Evolutionary conservation across 805 yeast genomes (phyloP).

Genomic region (Wickerhamiella shivajii): DNA sequence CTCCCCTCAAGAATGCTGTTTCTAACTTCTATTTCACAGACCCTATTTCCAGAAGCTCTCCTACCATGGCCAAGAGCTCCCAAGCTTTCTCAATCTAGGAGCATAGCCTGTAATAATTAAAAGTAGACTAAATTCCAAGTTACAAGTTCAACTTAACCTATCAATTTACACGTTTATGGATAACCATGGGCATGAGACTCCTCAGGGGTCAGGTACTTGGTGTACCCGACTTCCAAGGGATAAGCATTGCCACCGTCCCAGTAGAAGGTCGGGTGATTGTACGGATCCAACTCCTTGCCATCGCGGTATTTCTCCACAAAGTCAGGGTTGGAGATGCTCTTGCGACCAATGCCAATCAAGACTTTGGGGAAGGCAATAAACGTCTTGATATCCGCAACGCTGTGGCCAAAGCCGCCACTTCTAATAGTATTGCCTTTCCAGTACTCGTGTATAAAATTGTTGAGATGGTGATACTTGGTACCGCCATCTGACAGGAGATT

Average conservation of each 20-base stretch:
- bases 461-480: constrained; percentile 5
- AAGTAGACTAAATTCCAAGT: neutral
- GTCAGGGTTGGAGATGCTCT: constrained; percentile 43
- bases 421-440: constrained; percentile 17
- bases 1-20: constrained; percentile 54
- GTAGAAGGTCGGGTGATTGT: constrained; percentile 38
- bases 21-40: constrained; percentile 80
- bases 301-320: constrained; percentile 31
- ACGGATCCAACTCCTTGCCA: constrained; percentile 29
- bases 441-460: constrained; percentile 13
- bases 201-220: constrained; percentile 4
- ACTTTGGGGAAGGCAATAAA: constrained; percentile 17
- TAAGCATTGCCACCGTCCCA: constrained; percentile 6
- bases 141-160: neutral
- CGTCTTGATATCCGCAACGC: constrained; percentile 10
- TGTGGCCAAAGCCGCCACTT: constrained; percentile 15
- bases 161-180: neutral
- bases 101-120: neutral
- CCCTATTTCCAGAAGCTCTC: constrained; percentile 72
- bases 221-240: neutral
- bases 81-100: constrained; percentile 28
- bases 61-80: constrained; percentile 82
- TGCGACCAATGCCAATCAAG: constrained; percentile 33
- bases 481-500: constrained; percentile 13
- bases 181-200: neutral